A percentile compares a stretch with the other conserved stretches of the same genome.
phyloP scores from a whole-genome alignment of 352 stramenopile genomes.

The Pelagophyceae sp. region DNA sequence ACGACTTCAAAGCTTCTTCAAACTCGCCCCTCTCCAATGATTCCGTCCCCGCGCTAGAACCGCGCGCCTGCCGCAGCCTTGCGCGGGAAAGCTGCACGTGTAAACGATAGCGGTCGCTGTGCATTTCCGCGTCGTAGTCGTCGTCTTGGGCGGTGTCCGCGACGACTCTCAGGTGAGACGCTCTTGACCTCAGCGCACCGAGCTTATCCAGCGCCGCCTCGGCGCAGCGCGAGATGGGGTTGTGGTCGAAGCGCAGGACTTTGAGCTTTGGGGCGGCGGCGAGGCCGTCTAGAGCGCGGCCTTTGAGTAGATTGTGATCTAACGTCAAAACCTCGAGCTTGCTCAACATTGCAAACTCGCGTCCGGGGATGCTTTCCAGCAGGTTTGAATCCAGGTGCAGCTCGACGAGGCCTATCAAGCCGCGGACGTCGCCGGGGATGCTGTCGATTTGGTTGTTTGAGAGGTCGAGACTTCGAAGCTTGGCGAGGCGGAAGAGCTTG shows the following conservation, averaged over 20 bases:
- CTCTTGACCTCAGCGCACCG: not conserved
- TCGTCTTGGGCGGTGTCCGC: not conserved
- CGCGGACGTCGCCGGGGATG: not conserved
- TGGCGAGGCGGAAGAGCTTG: not conserved
- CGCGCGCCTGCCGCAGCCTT: not conserved
- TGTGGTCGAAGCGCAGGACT: conserved; percentile 20
- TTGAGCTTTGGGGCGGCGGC: conserved; percentile 14
- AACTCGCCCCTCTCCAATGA: conserved; percentile 1
- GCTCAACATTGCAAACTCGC: not conserved
- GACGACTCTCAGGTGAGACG: not conserved
- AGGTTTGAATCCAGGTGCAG: not conserved
- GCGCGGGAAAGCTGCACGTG: not conserved
- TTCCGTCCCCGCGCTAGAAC: not conserved
- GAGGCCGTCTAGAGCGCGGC: not conserved
- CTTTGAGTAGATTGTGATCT: not conserved
- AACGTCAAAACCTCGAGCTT: not conserved
- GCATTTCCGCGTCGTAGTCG: not conserved
- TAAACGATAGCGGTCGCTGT: not conserved
- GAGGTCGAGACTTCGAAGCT: not conserved
- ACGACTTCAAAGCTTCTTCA: not conserved
- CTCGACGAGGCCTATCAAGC: not conserved
- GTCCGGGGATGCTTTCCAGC: not conserved
- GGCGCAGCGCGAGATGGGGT: conserved; percentile 18
- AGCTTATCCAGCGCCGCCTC: conserved; percentile 19
- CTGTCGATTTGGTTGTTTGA: not conserved